Conservation (phyloP, 2,329 filamentous ascomycete genomes). For the Parastagonospora avenae region DNA sequence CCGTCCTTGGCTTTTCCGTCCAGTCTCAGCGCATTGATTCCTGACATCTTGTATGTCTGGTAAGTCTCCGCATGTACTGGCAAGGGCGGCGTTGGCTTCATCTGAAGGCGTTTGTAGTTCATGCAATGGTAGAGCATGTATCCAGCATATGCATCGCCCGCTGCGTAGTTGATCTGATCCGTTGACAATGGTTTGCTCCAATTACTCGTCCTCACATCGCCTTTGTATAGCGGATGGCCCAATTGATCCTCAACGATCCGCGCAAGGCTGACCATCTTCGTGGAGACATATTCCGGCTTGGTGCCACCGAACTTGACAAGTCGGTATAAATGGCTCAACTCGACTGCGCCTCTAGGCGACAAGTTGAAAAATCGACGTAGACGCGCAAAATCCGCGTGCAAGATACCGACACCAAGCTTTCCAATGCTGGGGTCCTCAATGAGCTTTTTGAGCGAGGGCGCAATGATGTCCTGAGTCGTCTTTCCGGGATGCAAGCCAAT, state of each 20-base stretch:
- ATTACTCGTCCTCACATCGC: conserved; percentile 74
- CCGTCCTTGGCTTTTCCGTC: conserved; percentile 23
- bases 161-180: conserved; percentile 75
- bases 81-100: conserved; percentile 41
- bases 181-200: conserved; percentile 70
- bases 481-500: conserved; percentile 62
- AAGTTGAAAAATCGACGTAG: conserved; percentile 70
- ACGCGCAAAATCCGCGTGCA: conserved; percentile 65
- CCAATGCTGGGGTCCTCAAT: conserved; percentile 72
- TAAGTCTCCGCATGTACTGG: conserved; percentile 36
- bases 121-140: conserved; percentile 75
- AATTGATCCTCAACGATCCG: conserved; percentile 73
- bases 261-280: conserved; percentile 66
- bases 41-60: conserved; percentile 17
- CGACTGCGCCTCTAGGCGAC: conserved; percentile 70
- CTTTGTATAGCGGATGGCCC: conserved; percentile 77
- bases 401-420: conserved; percentile 79
- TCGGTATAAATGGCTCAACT: conserved; percentile 82
- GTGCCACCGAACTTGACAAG: conserved; percentile 70
- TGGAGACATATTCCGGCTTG: conserved; percentile 46
- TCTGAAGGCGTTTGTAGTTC: conserved; percentile 64
- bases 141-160: conserved; percentile 84
- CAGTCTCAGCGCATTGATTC: conserved; percentile 23
- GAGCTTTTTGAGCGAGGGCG: conserved; percentile 71
- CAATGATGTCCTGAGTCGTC: conserved; percentile 62